Percentiles rank a stretch among this genome's conserved stretches.
Evolutionary conservation across 164 flowering plant species (phyloP).

Genomic region (Malania oleifera): DNA sequence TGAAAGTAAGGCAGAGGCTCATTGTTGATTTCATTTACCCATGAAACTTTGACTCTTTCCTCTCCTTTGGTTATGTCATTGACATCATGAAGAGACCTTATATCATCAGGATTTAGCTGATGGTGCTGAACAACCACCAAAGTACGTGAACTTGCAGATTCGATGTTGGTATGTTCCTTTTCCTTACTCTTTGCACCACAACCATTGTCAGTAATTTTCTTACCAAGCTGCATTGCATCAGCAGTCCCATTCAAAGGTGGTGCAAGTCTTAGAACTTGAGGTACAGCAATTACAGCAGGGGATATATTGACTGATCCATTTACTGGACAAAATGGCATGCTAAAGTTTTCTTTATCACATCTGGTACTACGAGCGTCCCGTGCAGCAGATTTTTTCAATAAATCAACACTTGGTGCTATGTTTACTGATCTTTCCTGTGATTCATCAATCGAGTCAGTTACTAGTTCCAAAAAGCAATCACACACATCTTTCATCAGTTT

Average conservation of each 20-base stretch:
- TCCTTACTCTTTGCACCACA: background rate
- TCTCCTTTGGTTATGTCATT: slow-evolving; percentile 49
- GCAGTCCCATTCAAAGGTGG: background rate
- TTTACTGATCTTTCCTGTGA: slow-evolving; percentile 21
- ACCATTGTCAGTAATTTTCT: background rate
- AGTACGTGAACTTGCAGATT: background rate
- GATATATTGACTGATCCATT: slow-evolving; percentile 11
- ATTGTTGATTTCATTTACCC: slow-evolving; percentile 40
- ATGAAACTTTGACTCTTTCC: slow-evolving; percentile 40
- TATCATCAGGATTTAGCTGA: slow-evolving; percentile 20
- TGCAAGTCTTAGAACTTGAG: background rate
- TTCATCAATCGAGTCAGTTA: slow-evolving; percentile 29
- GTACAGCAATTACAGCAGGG: slow-evolving; percentile 6
- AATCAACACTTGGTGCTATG: slow-evolving; percentile 15
- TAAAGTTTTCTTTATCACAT: slow-evolving; percentile 2
- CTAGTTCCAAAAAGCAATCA: slow-evolving; percentile 43
- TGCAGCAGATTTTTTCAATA: slow-evolving; percentile 16
- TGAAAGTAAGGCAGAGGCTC: slow-evolving; percentile 33
- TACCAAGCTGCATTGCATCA: slow-evolving; percentile 4
- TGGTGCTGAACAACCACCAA: slow-evolving; percentile 13
- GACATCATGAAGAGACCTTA: slow-evolving; percentile 19
- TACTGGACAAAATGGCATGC: background rate
- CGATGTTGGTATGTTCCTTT: slow-evolving; percentile 1
- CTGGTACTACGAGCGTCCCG: slow-evolving; percentile 8
- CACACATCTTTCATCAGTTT: slow-evolving; percentile 54